Evolutionary conservation across 192 early-diverging fungal species (phyloP).

Genomic region (Coemansia sp.): DNA sequence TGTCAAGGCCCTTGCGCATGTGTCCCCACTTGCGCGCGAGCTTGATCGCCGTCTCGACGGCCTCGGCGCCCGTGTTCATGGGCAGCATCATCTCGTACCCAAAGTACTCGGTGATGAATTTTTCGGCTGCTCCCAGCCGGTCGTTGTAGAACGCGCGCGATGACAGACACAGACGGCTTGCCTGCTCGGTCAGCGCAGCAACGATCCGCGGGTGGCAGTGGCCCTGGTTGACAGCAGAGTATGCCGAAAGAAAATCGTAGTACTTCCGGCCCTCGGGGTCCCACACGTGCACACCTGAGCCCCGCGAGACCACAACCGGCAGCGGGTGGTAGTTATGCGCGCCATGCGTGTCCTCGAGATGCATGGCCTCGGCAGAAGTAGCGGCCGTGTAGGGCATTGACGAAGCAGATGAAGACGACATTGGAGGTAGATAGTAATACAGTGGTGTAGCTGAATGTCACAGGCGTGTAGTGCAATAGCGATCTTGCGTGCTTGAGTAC

Average conservation of each 20-base stretch:
- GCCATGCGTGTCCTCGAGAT: constrained; percentile 82
- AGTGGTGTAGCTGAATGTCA: neutral
- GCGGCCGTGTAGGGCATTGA: constrained; percentile 15
- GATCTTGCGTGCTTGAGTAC: too few relatives aligned
- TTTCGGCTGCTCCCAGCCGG: constrained; percentile 85
- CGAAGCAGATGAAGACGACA: constrained; percentile 16
- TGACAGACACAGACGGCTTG: constrained; percentile 77
- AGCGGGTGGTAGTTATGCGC: constrained; percentile 99
- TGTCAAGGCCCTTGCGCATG: constrained; percentile 83
- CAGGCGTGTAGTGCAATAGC: too few relatives aligned
- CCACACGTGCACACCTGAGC: constrained; percentile 88
- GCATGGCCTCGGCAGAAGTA: constrained; percentile 56
- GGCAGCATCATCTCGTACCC: constrained; percentile 97
- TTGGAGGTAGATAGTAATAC: neutral
- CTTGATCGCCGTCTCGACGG: constrained; percentile 98
- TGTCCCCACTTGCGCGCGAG: constrained; percentile 97
- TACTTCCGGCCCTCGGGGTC: constrained; percentile 86
- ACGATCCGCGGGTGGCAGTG: constrained; percentile 97
- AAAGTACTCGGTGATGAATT: constrained; percentile 92
- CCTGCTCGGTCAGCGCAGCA: constrained; percentile 87
- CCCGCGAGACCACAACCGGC: constrained; percentile 87
- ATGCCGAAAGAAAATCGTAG: constrained; percentile 80
- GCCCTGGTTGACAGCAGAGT: constrained; percentile 82
- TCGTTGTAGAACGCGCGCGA: constrained; percentile 99
- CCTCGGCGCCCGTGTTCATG: constrained; percentile 99